Evolutionary conservation across 305 asterid species (phyloP).

Genomic region (Galium porrigens): DNA sequence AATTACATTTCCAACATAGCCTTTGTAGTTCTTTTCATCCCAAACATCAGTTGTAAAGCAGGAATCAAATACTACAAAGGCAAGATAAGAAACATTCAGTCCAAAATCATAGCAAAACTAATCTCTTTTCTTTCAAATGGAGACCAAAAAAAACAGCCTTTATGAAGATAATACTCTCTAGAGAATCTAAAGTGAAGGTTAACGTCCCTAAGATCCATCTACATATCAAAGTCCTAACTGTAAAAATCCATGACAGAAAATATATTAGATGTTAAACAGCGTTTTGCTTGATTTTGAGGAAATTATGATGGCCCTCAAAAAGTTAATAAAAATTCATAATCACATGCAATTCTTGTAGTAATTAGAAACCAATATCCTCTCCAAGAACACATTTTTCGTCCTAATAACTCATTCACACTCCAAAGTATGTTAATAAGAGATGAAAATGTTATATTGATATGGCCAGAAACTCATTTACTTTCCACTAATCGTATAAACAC

Average conservation of each 20-base stretch:
- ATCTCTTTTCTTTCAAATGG: neutral
- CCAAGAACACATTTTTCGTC: neutral
- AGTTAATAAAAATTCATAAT: neutral
- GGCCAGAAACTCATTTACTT: neutral
- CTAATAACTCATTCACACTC: neutral
- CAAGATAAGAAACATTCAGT: slow-evolving; percentile 16
- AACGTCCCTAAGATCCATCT: neutral
- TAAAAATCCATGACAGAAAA: neutral
- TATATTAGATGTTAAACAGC: neutral
- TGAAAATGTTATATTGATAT: neutral
- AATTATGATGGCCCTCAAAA: neutral
- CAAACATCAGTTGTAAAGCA: slow-evolving; percentile 73
- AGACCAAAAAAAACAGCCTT: neutral
- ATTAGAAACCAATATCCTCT: neutral
- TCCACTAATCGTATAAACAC: neutral
- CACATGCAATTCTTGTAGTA: neutral
- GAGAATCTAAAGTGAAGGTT: neutral
- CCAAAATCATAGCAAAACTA: slow-evolving; percentile 6
- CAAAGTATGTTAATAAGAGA: neutral
- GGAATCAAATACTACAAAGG: slow-evolving; percentile 64
- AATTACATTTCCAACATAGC: slow-evolving; percentile 56
- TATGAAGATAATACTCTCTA: neutral
- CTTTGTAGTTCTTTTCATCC: slow-evolving; percentile 53
- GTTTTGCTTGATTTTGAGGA: neutral
- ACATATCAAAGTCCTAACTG: neutral